Base-by-base conservation (phyloP, 768 basidiomycete genomes). In the Krasilnikovozyma curviuscula region DNA sequence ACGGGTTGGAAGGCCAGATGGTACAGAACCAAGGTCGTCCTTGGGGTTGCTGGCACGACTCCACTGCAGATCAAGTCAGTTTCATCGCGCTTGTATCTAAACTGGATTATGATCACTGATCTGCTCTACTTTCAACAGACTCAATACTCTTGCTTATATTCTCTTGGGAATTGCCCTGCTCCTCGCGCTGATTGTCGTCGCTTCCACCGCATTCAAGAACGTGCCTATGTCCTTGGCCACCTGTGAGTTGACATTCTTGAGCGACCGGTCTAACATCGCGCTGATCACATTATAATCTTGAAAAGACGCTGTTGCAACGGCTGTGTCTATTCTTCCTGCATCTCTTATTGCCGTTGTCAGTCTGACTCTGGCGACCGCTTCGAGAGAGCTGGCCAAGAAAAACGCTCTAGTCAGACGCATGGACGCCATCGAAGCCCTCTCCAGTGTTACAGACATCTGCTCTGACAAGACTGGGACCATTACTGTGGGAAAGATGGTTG, bases 381-480 rank as follows among this genome's bases (percentile, higher is more conserved):
- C 73, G 2, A 66, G 68, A 21, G 71, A 71, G 44, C 70, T 76
- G 59, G 70, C 71, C 5, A 63, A 63, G 40, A 63, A 70, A 31
- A 67, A 77, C 52, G 77, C 77, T 29, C 71, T 79, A 48, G 74
- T 77, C 14, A 69, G 75, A 29, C 70, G 73, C 45, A 69, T 79
- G 52, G 75, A 77, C 54, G 75, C 76, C 39, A 67, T 78, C 52
- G 76, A 78, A 57, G 74, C 71, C 42, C 58, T 79, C 33, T 73
- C 75, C 10, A 73, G 70, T 8, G 74, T 78, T 24, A 66, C 63
- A 46, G 57, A 70, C 41, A 58, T 70, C 44, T 78, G 76, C 58
- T 75, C 73, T 21, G 77, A 79, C 60, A 78, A 78, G 61, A 79
- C 77, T 1, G 77, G 77, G 23, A 79, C 77, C 14, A 57, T 69